Evolutionary conservation across 164 flowering plant genomes (phyloP).

Genomic region (Annona cherimola): DNA sequence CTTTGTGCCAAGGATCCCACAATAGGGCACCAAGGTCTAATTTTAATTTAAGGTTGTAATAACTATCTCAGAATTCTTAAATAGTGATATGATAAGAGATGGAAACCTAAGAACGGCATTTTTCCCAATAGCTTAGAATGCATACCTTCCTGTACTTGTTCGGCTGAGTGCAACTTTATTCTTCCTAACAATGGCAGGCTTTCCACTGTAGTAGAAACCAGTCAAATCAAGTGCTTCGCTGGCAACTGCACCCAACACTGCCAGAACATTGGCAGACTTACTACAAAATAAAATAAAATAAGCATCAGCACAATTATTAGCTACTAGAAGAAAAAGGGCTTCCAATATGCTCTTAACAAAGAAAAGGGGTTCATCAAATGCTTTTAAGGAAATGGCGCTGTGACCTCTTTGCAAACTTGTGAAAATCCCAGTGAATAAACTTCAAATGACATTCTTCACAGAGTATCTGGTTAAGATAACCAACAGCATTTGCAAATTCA

Average conservation of each 20-base stretch:
- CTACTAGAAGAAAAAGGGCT: neutral
- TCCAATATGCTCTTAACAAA: neutral
- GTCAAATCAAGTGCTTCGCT: conserved; percentile 93
- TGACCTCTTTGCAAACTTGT: conserved; percentile 90
- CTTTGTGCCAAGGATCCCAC: too few species aligned
- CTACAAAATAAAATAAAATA: conserved; percentile 34
- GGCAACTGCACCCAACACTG: conserved; percentile 92
- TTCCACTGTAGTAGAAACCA: conserved; percentile 90
- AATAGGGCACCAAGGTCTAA: too few species aligned
- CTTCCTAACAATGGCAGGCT: conserved; percentile 45
- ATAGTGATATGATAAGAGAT: neutral
- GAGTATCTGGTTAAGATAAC: conserved; percentile 77
- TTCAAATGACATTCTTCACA: conserved; percentile 75
- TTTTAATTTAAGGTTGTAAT: neutral
- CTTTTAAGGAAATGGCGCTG: neutral
- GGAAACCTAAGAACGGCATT: neutral
- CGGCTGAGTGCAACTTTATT: conserved; percentile 50
- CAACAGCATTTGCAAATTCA: conserved; percentile 94
- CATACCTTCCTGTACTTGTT: conserved; percentile 70
- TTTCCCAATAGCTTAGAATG: neutral
- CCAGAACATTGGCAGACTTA: conserved; percentile 96
- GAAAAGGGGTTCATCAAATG: neutral
- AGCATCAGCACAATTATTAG: conserved; percentile 19
- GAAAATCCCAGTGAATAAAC: conserved; percentile 98
- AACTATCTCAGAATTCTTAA: neutral